These are phyloP conservation scores for Fusarium globosum DNA, from an alignment of 2,329 filamentous ascomycete genomes.

Conservation along the genomic window DNA sequence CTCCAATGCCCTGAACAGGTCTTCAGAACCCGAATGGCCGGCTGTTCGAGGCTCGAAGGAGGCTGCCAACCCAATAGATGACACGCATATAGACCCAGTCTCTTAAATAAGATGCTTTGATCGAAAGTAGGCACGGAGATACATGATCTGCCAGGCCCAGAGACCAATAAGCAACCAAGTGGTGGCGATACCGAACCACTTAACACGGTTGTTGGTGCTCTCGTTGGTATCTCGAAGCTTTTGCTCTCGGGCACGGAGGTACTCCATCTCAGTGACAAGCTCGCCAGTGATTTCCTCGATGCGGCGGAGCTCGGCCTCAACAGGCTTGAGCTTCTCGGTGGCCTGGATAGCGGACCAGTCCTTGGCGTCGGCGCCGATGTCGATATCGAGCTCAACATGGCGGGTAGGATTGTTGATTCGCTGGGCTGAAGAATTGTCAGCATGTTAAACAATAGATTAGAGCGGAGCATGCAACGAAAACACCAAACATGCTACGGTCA, in stretches of 20 bases:
- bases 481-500: background rate
- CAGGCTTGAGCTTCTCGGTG: constrained; percentile 95
- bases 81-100: constrained; percentile 31
- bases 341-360: constrained; percentile 98
- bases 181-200: constrained; percentile 96
- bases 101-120: constrained; percentile 56
- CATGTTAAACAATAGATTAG: background rate
- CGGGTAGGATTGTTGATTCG: constrained; percentile 63
- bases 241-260: constrained; percentile 89
- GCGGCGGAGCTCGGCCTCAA: constrained; percentile 92
- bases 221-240: constrained; percentile 98
- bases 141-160: constrained; percentile 97
- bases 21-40: constrained; percentile 11
- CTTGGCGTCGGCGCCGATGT: constrained; percentile 96
- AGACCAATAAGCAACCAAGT: constrained; percentile 90
- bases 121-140: constrained; percentile 96
- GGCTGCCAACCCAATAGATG: constrained; percentile 10
- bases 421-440: constrained; percentile 37
- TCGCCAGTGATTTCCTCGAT: constrained; percentile 92
- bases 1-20: constrained; percentile 4
- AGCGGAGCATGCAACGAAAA: constrained; percentile 17
- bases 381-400: constrained; percentile 90
- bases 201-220: constrained; percentile 98
- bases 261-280: constrained; percentile 95
- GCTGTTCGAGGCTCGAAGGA: constrained; percentile 12